A percentile compares a stretch with the other conserved stretches of the same genome.
phyloP scores from a whole-genome alignment of 2,329 filamentous ascomycete species.

The Rhynchosporium agropyri region DNA sequence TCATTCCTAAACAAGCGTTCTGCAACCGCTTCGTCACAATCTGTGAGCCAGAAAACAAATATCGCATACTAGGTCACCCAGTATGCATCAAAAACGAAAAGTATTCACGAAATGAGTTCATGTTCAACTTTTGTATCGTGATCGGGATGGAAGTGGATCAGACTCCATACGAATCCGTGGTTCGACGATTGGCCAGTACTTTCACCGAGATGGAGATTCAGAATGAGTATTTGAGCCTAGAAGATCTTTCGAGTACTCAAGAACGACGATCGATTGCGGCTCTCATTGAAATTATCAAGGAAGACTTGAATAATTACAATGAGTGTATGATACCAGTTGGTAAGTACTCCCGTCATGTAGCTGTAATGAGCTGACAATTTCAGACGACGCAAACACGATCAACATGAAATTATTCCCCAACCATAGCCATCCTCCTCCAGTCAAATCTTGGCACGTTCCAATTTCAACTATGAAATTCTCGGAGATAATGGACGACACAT shows the following conservation, averaged over 20 bases:
- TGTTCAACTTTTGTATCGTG: conserved; percentile 95
- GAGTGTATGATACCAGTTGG: conserved; percentile 98
- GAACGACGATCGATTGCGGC: conserved; percentile 75
- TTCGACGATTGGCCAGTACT: conserved; percentile 80
- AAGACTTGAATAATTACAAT: conserved; percentile 94
- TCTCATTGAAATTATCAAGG: conserved; percentile 75
- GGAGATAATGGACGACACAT: conserved; percentile 66
- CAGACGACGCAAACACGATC: conserved; percentile 89
- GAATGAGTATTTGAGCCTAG: conserved; percentile 74
- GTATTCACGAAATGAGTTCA: conserved; percentile 93
- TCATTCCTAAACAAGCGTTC: conserved; percentile 93
- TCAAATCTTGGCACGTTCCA: conserved; percentile 89
- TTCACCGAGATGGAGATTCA: conserved; percentile 93
- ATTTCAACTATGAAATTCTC: conserved; percentile 69
- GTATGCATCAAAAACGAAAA: conserved; percentile 81
- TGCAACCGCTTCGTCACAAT: conserved; percentile 89
- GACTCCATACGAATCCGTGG: conserved; percentile 79
- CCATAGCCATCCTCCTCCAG: conserved; percentile 72
- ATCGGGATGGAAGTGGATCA: conserved; percentile 72
- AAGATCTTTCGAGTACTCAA: conserved; percentile 42
- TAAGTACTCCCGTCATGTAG: conserved; percentile 47
- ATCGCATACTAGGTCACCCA: conserved; percentile 83
- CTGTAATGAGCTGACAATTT: conserved; percentile 12
- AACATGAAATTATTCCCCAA: conserved; percentile 95
- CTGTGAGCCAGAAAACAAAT: conserved; percentile 68